phyloP scores from a whole-genome alignment of 805 yeast species.

The Lipomyces sp. region DNA sequence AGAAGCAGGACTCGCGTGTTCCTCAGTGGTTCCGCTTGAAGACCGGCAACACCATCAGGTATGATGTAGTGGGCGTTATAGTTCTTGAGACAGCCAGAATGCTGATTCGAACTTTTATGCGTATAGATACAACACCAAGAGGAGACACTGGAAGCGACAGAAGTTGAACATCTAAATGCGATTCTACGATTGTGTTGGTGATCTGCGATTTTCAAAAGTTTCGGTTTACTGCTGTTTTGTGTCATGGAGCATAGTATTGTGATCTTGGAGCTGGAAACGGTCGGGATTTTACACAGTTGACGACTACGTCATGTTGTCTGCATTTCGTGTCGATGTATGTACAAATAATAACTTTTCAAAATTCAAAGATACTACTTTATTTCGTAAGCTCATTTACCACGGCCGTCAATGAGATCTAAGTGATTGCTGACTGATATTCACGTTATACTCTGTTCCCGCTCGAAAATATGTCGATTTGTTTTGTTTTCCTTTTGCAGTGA shows the following conservation, averaged over 20 bases:
- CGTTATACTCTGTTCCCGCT: no score
- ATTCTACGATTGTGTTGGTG: neutral
- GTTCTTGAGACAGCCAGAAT: no score
- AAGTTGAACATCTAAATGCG: constrained; percentile 83
- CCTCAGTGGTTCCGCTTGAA: constrained; percentile 99
- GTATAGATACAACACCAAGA: constrained; percentile 89
- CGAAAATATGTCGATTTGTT: neutral
- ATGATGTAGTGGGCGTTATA: constrained; percentile 15
- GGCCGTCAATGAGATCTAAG: no score
- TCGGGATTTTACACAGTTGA: neutral
- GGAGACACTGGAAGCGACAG: constrained; percentile 99
- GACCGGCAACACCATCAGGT: constrained; percentile 89
- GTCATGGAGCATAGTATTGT: constrained; percentile 42
- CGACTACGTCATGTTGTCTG: no score
- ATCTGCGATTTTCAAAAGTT: neutral
- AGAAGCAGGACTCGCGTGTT: constrained; percentile 98
- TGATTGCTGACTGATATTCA: no score
- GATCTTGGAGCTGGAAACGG: neutral
- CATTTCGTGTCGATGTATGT: no score
- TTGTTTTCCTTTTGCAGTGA: neutral
- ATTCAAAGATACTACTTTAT: no score
- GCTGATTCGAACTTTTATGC: no score
- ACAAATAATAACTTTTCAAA: no score
- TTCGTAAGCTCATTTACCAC: no score
- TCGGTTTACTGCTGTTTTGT: no score